Evolutionary conservation across 1,139 yeast genomes (phyloP), one percentile per base, ranked within the genome.

Genomic region (Diutina siamensis): DNA sequence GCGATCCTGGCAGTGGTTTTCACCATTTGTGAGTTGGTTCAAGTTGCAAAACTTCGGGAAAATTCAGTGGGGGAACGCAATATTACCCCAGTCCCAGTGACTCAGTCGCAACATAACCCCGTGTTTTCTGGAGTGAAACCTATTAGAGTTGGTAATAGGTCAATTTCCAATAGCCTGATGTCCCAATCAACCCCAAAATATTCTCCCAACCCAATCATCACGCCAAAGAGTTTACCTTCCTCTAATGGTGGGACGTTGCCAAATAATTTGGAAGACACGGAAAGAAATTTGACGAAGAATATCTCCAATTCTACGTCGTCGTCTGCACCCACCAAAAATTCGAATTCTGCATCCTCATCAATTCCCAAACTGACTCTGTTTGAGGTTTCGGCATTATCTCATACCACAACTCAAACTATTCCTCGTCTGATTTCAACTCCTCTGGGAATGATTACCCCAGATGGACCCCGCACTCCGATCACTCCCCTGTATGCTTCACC

Each of bases 1-100:
- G 83, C 97, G 0, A 67, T 87, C 10, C 76, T 86, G 35, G 34
- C 33, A 15, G 44, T 40, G 27, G 27, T 40, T 22, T 31, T 40
- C 13, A 28, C 27, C 13, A 33, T 40, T n/a, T 28, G 34, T 3
- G 44, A 40, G 17, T 28, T 40, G 25, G 35, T 18, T 15, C 34
- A 12, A 21, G 15, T 31, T 32, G 34, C 35, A 7, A 40, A 31
- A 18, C 19, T 40, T n/a, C 21, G 44, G 12, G 12, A 10, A 10
- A 15, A 21, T 18, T 7, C 17, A n/a, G 25, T 4, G n/a, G 20
- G 34, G 12, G 35, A 28, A 10, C 25, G 35, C 12, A 13, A 13
- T 27, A 18, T 28, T 19, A 15, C 34, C 10, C 18, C 18, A 4
- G 44, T 13, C 10, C 27, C n/a, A 28, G 7, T 7, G 40, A 17